These are phyloP conservation scores for Tylopilus felleus DNA, from an alignment of 768 basidiomycete species.

Conservation along the genomic window DNA sequence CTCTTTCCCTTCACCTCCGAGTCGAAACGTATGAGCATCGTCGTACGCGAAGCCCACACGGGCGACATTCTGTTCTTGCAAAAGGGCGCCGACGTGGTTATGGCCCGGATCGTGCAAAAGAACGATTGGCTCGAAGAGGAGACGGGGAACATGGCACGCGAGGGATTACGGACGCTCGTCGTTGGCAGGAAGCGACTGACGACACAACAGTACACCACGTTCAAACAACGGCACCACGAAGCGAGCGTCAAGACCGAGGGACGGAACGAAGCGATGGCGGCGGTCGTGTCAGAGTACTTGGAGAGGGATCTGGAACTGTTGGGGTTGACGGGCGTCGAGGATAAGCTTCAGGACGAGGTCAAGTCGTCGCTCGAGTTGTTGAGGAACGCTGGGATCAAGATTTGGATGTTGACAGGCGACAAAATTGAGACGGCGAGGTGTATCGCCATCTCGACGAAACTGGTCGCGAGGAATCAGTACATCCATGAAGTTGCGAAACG, in stretches of 20 bases:
- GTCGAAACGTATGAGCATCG: constrained; percentile 98
- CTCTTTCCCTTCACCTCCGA: constrained; percentile 99
- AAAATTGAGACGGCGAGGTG: constrained; percentile 99
- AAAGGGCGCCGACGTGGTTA: constrained; percentile 98
- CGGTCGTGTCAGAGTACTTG: constrained; percentile 69
- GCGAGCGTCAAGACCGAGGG: constrained; percentile 80
- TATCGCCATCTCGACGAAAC: constrained; percentile 95
- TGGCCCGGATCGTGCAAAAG: constrained; percentile 89
- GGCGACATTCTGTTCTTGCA: constrained; percentile 88
- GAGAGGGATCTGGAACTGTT: constrained; percentile 90
- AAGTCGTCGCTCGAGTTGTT: constrained; percentile 89
- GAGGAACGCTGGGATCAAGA: constrained; percentile 95
- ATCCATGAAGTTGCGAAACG: constrained; percentile 95
- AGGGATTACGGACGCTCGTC: constrained; percentile 92
- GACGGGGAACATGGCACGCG: constrained; percentile 96
- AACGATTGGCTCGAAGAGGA: constrained; percentile 99
- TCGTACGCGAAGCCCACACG: constrained; percentile 74
- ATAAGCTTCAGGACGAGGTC: constrained; percentile 97
- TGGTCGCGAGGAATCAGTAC: constrained; percentile 94
- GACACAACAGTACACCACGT: constrained; percentile 65
- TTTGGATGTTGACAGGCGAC: constrained; percentile 99
- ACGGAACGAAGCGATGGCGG: constrained; percentile 75
- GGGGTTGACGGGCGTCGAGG: constrained; percentile 97
- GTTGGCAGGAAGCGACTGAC: constrained; percentile 80
- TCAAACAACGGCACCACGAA: constrained; percentile 65